Conservation (phyloP, 305 asterid genomes). For the Salvia sclarea region DNA sequence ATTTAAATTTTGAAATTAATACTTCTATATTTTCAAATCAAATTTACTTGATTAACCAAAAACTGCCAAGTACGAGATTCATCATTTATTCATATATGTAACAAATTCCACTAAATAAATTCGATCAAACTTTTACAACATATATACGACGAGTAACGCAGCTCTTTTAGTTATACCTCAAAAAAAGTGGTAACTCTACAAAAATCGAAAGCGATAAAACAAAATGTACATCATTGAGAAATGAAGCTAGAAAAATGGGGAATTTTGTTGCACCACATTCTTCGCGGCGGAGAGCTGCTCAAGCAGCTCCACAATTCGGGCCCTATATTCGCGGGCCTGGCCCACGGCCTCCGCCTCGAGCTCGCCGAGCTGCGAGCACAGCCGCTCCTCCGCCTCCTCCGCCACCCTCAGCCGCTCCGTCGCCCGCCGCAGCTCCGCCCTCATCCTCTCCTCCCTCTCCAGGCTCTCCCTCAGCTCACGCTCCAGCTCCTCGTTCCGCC, state of each 20-base stretch:
- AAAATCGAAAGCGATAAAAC: neutral
- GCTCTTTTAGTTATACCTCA: too few relatives aligned
- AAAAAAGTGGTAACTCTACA: neutral
- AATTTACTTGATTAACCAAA: too few relatives aligned
- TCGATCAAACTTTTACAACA: too few relatives aligned
- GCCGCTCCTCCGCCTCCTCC: conserved; percentile 90
- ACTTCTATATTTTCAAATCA: too few relatives aligned
- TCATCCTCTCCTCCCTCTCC: conserved; percentile 60
- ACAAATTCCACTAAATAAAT: neutral
- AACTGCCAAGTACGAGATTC: too few relatives aligned
- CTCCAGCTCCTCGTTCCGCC: conserved; percentile 51
- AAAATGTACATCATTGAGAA: conserved; percentile 30
- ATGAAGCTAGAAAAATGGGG: conserved; percentile 23
- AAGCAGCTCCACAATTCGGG: conserved; percentile 43
- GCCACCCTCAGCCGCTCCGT: conserved; percentile 60
- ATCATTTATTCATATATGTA: neutral
- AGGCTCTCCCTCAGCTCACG: conserved; percentile 41
- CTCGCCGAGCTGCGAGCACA: conserved; percentile 79
- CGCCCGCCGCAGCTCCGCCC: conserved; percentile 43
- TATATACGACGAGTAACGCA: neutral
- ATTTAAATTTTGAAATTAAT: too few relatives aligned
- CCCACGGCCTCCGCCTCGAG: conserved; percentile 78
- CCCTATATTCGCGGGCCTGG: conserved; percentile 57
- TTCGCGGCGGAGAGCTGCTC: conserved; percentile 49
- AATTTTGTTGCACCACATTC: conserved; percentile 24